Percentiles rank a stretch among this genome's conserved stretches.
These are phyloP conservation scores for Barnettozyma salicaria DNA, from an alignment of 805 yeast genomes.

Conservation along the genomic window DNA sequence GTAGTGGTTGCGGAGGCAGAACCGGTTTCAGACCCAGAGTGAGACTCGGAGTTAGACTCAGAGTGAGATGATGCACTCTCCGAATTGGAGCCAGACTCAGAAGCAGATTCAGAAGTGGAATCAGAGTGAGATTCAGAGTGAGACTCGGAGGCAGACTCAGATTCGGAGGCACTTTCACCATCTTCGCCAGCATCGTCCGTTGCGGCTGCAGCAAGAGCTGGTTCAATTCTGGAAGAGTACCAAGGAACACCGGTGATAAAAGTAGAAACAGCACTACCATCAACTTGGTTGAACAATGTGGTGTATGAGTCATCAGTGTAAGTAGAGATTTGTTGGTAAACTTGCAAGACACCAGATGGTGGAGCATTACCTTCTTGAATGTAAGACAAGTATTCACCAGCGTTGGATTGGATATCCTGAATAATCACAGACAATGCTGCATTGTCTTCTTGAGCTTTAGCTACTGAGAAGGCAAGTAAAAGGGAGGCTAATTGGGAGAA, in stretches of 20 bases:
- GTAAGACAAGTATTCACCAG: slow-evolving; percentile 19
- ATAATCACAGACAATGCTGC: slow-evolving; percentile 6
- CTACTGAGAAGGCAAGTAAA: slow-evolving; percentile 4
- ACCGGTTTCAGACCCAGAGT: slow-evolving; percentile 8
- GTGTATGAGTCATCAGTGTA: slow-evolving; percentile 32
- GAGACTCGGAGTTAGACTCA: slow-evolving; percentile 9
- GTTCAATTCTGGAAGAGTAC: slow-evolving; percentile 22
- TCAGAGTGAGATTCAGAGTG: slow-evolving; percentile 3
- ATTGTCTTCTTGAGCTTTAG: slow-evolving; percentile 6
- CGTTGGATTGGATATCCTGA: slow-evolving; percentile 18
- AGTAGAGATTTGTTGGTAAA: slow-evolving; percentile 27
- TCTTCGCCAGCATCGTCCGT: slow-evolving; percentile 9
- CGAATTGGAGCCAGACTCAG: slow-evolving; percentile 28
- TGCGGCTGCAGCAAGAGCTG: slow-evolving; percentile 14
- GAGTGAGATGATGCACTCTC: slow-evolving; percentile 36
- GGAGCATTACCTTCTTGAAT: slow-evolving; percentile 22
- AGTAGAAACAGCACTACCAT: slow-evolving; percentile 23
- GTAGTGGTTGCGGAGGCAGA: slow-evolving; percentile 7
- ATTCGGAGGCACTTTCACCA: not conserved
- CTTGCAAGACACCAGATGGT: slow-evolving; percentile 26
- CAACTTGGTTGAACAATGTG: slow-evolving; percentile 25
- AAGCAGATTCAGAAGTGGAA: slow-evolving; percentile 1
- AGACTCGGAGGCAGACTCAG: slow-evolving; percentile 11
- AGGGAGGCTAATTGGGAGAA: slow-evolving; percentile 4
- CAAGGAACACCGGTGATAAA: slow-evolving; percentile 30